Evolutionary conservation across 2,329 filamentous ascomycete genomes (phyloP), one percentile per base, ranked within the genome.

Genomic region (Mycosphaerella sp.): DNA sequence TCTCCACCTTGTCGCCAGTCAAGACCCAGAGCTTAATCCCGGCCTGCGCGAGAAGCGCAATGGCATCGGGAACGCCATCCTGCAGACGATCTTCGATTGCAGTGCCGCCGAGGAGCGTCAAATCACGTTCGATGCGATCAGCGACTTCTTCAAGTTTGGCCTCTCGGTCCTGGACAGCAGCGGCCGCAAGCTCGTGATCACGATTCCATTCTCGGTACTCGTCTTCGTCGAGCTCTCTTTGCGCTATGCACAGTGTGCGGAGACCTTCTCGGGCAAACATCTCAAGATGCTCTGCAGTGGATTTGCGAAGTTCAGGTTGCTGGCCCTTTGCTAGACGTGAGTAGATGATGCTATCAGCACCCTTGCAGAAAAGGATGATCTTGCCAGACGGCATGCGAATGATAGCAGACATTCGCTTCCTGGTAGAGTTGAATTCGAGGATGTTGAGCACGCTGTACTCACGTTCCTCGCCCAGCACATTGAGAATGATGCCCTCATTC

Each of bases 21-120:
- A 98, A 75, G 48, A 98, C 93, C 93, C 93, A 98, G 6, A 98
- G 80, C 71, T 98, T 98, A 71, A 98, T 96, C 68, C 94, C 94
- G 48, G 93, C 93, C 64, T 89, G 82, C 27, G 86, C 91, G 46
- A 98, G 82, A 40, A 98, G 74, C 44, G 86, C 87, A 62, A 98
- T 98, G 0, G 93, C 91, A 66, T 97, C 93, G 6, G 93, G 93
- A 3, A 98, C 93, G 53, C 91, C 93, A 62, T 98, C 93, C 71
- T 98, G 93, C 25, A 98, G 78, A 61, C 90, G 84, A 75, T 98
- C 93, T 71, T 98, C 93, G 60, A 98, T 98, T 37, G 93, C 93
- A 14, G 93, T 98, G 41, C 93, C 93, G 55, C 93, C 93, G 17
- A 98, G 73, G 6, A 98, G 79, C 51, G 80, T 87, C 6, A 98